Evolutionary conservation across 345 rosid genomes (phyloP), one percentile per base, ranked within the genome.

Genomic region (Cardamine resedifolia): DNA sequence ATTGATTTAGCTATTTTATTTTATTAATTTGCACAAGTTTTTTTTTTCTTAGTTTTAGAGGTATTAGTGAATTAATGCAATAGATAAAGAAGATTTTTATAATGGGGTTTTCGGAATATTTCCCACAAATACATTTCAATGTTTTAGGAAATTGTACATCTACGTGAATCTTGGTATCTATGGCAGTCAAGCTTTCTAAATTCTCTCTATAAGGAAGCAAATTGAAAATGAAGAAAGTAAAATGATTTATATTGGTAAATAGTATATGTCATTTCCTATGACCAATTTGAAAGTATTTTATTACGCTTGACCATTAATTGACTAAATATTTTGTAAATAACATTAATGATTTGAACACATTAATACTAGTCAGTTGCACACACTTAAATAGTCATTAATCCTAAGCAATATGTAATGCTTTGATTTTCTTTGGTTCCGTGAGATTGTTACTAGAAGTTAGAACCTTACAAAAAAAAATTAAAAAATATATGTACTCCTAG

Each of bases 1-100:
- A 76, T 76, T 59, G 71, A 27, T 59, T 49, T 23, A 23, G 65
- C 49, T 52, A 48, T 6, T 61, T 43, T 30, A 6, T 9, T 57
- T 47, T 5, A 4, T 55, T 39, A 39, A 2, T 43, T n/a, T 41
- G 15, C 3, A 16, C 19, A 7, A 63, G 8, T 3, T 4, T 43
- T 21, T 24, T 62, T 7, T n/a, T n/a, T n/a, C 5, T 28, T 15
- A 28, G 14, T 6, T 15, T 20, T 7, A 4, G 5, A 31, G 18
- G 16, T 19, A 20, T 34, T 7, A 5, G 60, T 58, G 68, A 49
- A 18, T 58, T 23, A 27, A 24, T 61, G 50, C 60, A 26, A 18
- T 4, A 72, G 4, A 15, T 28, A 31, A 41, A 4, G 59, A 18
- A 4, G 26, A 7, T 59, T 16, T 70, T 63, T 64, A 53, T 72